Base-by-base conservation (phyloP, 2,329 filamentous ascomycete genomes). In the Penicillium hesseltinei region DNA sequence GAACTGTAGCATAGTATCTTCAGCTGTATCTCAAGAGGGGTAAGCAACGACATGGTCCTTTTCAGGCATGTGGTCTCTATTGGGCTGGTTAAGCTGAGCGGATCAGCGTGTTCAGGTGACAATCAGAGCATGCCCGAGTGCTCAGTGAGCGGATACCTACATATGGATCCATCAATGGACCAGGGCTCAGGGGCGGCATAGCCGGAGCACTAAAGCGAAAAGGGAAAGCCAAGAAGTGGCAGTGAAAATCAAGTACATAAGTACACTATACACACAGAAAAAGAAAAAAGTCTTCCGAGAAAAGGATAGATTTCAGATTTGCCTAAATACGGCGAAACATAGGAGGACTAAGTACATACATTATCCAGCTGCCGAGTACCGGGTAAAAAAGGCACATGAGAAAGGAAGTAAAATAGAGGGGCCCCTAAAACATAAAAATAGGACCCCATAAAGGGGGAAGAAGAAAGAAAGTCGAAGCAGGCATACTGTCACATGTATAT, bases 311-410 rank as follows among this genome's bases (percentile, higher is more conserved):
- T 56, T 55, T 51, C 56, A 57, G 19, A 62, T 51, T 62, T 59
- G 48, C 57, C 51, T 61, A 51, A 50, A 49, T 42, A 29, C 43
- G 33, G 33, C 42, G 33, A 43, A 63, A 61, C 54, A 62, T 62
- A 62, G 60, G 62, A 62, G 63, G 62, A 71, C 66, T 70, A 71
- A 66, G 63, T 73, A 73, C 67, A 72, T 72, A 73, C 70, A 73
- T 72, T 71, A 72, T 71, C 67, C 69, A 70, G 66, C 66, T 72
- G 66, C 62, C 68, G 64, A 59, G 58, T 65, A 69, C 64, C 66
- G 17, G 33, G 23, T 43, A 43, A 61, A 59, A 65, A 65, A 66
- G 66, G 60, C 64, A 68, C 66, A 62, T 62, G 53, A 61, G 61
- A 64, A 65, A 58, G 56, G 53, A 62, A 57, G 57, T 47, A 42